Evolutionary conservation across 1,284 basidiomycete species (phyloP).

Genomic region (Ganoderma multipileum): DNA sequence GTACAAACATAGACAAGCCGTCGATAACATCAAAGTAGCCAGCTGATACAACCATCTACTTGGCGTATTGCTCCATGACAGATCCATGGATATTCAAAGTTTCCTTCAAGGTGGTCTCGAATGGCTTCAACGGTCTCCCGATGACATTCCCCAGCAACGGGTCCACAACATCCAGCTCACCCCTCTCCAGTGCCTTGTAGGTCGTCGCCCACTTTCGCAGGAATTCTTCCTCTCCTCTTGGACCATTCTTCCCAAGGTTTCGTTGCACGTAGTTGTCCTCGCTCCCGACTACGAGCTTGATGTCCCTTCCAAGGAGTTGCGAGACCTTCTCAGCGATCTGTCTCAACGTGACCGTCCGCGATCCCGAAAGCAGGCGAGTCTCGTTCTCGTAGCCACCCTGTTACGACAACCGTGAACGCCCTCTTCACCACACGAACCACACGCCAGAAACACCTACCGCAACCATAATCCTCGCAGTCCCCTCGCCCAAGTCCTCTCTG

Average conservation of each 20-base stretch:
- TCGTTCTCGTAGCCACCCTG: slow-evolving; percentile 39
- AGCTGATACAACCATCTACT: slow-evolving; percentile 2
- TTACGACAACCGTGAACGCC: not conserved
- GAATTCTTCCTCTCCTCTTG: slow-evolving; percentile 36
- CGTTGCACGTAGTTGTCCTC: slow-evolving; percentile 39
- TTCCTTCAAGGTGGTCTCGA: slow-evolving; percentile 36
- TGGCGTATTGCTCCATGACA: slow-evolving; percentile 28
- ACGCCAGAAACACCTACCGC: slow-evolving; percentile 21
- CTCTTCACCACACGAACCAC: not conserved
- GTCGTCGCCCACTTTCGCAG: slow-evolving; percentile 42
- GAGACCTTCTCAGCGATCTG: slow-evolving; percentile 36
- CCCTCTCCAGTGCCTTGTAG: slow-evolving; percentile 36
- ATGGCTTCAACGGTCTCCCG: slow-evolving; percentile 37
- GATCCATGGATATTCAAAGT: slow-evolving; percentile 23
- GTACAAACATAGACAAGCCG: not conserved
- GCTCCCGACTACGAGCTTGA: slow-evolving; percentile 35
- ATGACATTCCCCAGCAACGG: slow-evolving; percentile 37
- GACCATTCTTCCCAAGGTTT: slow-evolving; percentile 29
- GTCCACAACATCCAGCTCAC: slow-evolving; percentile 39
- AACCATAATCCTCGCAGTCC: slow-evolving; percentile 41
- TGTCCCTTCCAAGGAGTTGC: slow-evolving; percentile 28
- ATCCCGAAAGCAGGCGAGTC: slow-evolving; percentile 39
- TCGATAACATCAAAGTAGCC: not conserved
- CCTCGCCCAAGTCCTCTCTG: slow-evolving; percentile 43
- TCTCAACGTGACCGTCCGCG: slow-evolving; percentile 34